These are phyloP conservation scores for Halophytophthora polymorphica DNA, from an alignment of 352 stramenopile species.

Conservation along the genomic window DNA sequence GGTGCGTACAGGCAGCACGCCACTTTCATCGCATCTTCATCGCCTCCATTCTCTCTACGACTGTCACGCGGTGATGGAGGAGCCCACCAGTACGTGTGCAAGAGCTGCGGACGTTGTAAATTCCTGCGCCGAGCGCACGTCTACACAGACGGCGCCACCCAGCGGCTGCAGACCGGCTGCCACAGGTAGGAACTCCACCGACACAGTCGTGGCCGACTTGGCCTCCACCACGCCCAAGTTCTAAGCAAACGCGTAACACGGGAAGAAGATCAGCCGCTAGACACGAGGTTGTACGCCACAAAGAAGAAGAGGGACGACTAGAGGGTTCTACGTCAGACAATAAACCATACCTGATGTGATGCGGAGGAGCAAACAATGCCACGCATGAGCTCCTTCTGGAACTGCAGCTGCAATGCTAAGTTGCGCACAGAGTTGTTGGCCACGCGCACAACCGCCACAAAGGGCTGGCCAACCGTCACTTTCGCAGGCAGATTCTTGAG, in stretches of 20 bases:
- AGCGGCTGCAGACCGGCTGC: slow-evolving; percentile 69
- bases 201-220: slow-evolving; percentile 37
- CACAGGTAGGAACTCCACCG: slow-evolving; percentile 64
- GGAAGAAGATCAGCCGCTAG: too few relatives aligned
- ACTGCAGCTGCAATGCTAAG: slow-evolving; percentile 73
- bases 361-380: slow-evolving; percentile 72
- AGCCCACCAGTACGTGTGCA: slow-evolving; percentile 51
- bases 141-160: slow-evolving; percentile 60
- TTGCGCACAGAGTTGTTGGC: slow-evolving; percentile 62
- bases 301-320: background rate
- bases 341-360: slow-evolving; percentile 61
- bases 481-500: slow-evolving; percentile 48
- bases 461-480: slow-evolving; percentile 47
- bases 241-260: slow-evolving; percentile 22
- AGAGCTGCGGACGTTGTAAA: slow-evolving; percentile 45
- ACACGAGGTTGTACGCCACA: too few relatives aligned
- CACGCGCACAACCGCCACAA: slow-evolving; percentile 50
- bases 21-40: background rate
- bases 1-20: background rate
- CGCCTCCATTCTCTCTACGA: too few relatives aligned
- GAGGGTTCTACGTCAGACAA: background rate
- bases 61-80: slow-evolving; percentile 13
- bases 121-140: slow-evolving; percentile 57
- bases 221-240: slow-evolving; percentile 61
- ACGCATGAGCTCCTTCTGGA: slow-evolving; percentile 62